Conservation (phyloP, 2,329 filamentous ascomycete genomes). For the Colletotrichum zoysiae region DNA sequence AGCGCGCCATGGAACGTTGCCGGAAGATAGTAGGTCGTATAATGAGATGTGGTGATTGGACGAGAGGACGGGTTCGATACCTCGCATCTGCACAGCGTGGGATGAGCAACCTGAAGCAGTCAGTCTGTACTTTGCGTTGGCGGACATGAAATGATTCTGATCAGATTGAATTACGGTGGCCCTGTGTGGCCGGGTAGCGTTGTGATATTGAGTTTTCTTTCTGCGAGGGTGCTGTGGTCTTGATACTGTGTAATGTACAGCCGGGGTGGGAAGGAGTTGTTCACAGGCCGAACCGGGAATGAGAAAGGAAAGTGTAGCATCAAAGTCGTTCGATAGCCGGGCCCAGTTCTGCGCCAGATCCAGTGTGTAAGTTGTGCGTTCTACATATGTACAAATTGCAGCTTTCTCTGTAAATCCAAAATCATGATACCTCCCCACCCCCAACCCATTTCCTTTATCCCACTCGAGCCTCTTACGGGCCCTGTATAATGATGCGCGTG, state of each 20-base stretch:
- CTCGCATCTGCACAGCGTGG: neutral
- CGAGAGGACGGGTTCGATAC: neutral
- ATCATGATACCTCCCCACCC: neutral
- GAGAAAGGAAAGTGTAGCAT: neutral
- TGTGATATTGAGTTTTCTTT: neutral
- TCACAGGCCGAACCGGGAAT: neutral
- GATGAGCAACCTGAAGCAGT: neutral
- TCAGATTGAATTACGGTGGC: neutral
- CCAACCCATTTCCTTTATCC: neutral
- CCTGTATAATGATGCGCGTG: neutral
- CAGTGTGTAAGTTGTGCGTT: constrained; percentile 5
- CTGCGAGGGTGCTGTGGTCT: neutral
- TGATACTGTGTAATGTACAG: neutral
- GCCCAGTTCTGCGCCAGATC: constrained; percentile 10
- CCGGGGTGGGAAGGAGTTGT: neutral
- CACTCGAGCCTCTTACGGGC: neutral
- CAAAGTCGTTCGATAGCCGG: constrained; percentile 8
- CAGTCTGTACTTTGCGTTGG: neutral
- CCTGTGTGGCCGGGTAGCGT: neutral
- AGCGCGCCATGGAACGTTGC: too few species aligned
- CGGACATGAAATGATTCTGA: neutral
- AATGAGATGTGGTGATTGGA: too few species aligned
- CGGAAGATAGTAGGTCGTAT: too few species aligned
- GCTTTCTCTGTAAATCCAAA: neutral
- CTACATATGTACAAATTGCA: constrained; percentile 12